Evolutionary conservation across 768 basidiomycete genomes (phyloP).

Genomic region (Clitopilus hobsonii): DNA sequence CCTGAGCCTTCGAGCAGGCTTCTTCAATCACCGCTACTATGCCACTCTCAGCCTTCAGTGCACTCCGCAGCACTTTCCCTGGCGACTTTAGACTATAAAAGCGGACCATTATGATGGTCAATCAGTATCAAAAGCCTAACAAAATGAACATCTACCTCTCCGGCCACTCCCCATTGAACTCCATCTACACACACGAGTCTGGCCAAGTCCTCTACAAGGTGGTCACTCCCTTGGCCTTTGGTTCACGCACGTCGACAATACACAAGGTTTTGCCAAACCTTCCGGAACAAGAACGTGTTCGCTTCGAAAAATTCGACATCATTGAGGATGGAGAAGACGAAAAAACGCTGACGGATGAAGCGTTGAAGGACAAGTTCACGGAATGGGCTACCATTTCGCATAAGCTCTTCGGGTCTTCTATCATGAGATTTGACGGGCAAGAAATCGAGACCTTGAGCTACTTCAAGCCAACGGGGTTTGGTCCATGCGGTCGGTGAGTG

Average conservation of each 20-base stretch:
- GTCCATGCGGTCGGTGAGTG: conserved; percentile 16
- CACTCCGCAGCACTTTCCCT: not conserved
- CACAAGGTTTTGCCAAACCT: conserved; percentile 6
- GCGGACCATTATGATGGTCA: not conserved
- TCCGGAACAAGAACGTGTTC: not conserved
- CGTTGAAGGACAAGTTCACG: conserved; percentile 23
- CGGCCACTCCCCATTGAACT: conserved; percentile 13
- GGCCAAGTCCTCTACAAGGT: conserved; percentile 13
- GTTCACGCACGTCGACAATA: not conserved
- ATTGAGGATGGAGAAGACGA: not conserved
- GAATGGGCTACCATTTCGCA: conserved; percentile 29
- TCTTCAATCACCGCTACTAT: not conserved
- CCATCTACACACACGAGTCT: conserved; percentile 12
- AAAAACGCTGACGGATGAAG: conserved; percentile 4
- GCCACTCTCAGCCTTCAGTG: not conserved
- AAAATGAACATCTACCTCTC: conserved; percentile 15
- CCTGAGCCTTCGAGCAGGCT: not conserved
- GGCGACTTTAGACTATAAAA: not conserved
- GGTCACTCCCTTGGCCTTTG: conserved; percentile 17
- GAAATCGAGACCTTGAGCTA: conserved; percentile 20
- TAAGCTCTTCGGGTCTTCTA: conserved; percentile 21
- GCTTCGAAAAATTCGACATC: not conserved
- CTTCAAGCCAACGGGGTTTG: conserved; percentile 16
- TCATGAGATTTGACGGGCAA: conserved; percentile 20
- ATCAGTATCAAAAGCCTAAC: not conserved